phyloP scores from a whole-genome alignment of 164 flowering plant genomes.

The Piper longum region DNA sequence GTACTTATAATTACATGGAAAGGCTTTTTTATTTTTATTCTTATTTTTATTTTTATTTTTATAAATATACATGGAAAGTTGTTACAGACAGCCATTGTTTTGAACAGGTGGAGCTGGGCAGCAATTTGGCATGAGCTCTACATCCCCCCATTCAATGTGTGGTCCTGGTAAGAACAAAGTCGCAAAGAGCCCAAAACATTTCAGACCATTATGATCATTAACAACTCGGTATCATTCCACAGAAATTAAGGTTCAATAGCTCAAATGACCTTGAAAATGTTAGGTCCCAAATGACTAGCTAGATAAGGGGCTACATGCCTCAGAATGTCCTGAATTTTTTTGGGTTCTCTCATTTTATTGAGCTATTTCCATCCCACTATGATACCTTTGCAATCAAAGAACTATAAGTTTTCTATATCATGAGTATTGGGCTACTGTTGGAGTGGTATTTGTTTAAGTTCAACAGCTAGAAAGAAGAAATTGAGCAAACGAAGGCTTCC shows the following conservation, averaged over 20 bases:
- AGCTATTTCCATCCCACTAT: too few relatives aligned
- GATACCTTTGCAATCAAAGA: too few relatives aligned
- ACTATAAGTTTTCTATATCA: neutral
- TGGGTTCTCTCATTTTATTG: too few relatives aligned
- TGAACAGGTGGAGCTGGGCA: slow-evolving; percentile 11
- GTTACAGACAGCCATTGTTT: slow-evolving; percentile 4
- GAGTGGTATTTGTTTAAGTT: slow-evolving; percentile 38
- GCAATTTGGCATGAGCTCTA: slow-evolving; percentile 18
- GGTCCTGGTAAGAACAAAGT: slow-evolving; percentile 16
- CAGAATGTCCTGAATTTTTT: too few relatives aligned
- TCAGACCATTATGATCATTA: too few relatives aligned
- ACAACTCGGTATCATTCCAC: too few relatives aligned
- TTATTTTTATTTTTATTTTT: too few relatives aligned
- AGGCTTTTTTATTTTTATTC: too few relatives aligned
- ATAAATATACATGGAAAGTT: neutral
- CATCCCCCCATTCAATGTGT: slow-evolving; percentile 20
- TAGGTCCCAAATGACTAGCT: too few relatives aligned
- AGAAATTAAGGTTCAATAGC: too few relatives aligned
- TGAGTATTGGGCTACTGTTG: slow-evolving; percentile 38
- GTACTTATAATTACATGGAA: neutral
- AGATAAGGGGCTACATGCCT: too few relatives aligned
- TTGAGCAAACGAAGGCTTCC: slow-evolving; percentile 6
- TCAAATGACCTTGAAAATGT: too few relatives aligned
- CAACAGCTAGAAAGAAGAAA: slow-evolving; percentile 19
- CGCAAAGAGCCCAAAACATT: slow-evolving; percentile 7